These are phyloP conservation scores for Penstemon eatonii DNA, from an alignment of 257 asterid species.

Conservation along the genomic window DNA sequence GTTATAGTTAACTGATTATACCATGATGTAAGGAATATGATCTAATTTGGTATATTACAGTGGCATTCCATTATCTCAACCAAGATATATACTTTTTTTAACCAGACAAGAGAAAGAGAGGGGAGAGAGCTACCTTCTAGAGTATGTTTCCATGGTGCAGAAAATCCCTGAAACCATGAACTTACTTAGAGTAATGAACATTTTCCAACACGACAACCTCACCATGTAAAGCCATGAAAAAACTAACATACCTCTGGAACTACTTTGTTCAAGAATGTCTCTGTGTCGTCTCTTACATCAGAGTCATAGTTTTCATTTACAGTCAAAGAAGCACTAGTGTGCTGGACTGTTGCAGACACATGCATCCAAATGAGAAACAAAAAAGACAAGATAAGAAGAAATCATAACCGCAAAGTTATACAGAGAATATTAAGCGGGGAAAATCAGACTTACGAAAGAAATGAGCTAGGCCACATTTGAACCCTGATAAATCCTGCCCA, in stretches of 20 bases:
- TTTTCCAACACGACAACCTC: slow-evolving; percentile 14
- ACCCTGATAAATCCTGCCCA: slow-evolving; percentile 76
- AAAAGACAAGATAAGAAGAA: not conserved
- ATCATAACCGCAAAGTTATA: not conserved
- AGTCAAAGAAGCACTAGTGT: slow-evolving; percentile 98
- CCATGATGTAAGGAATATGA: not conserved
- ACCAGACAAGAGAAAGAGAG: not conserved
- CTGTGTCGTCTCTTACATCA: slow-evolving; percentile 90
- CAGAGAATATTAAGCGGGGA: not conserved
- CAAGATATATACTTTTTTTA: slow-evolving; percentile 2
- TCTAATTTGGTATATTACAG: not conserved
- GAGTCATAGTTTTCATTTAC: slow-evolving; percentile 92
- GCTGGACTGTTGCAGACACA: slow-evolving; percentile 75
- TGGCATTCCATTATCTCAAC: slow-evolving; percentile 4
- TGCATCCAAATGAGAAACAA: slow-evolving; percentile 20
- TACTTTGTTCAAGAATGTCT: slow-evolving; percentile 75
- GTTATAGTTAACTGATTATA: not conserved
- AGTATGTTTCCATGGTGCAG: slow-evolving; percentile 96
- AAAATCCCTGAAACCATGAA: slow-evolving; percentile 62
- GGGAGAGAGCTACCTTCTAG: slow-evolving; percentile 61
- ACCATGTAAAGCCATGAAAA: slow-evolving; percentile 17
- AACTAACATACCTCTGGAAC: slow-evolving; percentile 83
- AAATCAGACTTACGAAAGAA: slow-evolving; percentile 63
- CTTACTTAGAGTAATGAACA: slow-evolving; percentile 18
- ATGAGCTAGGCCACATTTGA: slow-evolving; percentile 93